phyloP scores from a whole-genome alignment of 73 alveolate species.

The Strombidium stylifer region DNA sequence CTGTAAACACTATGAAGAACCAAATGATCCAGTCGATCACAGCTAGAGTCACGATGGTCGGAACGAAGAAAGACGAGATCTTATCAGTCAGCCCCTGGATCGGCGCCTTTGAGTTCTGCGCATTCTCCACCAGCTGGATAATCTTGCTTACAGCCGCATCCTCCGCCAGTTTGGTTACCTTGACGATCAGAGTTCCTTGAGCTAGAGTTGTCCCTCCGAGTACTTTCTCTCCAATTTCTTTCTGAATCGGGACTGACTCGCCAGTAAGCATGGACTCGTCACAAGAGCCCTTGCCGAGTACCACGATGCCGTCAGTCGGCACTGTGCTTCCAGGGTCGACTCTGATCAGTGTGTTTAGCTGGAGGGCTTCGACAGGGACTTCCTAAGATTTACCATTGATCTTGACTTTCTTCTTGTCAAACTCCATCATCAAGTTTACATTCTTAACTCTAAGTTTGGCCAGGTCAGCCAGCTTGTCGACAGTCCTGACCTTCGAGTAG shows the following conservation, averaged over 20 bases:
- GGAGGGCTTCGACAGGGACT: slow-evolving; percentile 57
- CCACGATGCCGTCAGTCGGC: slow-evolving; percentile 86
- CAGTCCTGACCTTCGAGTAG: slow-evolving; percentile 65
- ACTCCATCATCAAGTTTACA: slow-evolving; percentile 46
- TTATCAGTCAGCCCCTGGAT: slow-evolving; percentile 71
- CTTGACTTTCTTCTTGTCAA: slow-evolving; percentile 25
- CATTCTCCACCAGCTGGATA: slow-evolving; percentile 74
- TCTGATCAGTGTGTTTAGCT: slow-evolving; percentile 69
- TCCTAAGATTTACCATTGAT: slow-evolving; percentile 1
- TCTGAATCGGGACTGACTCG: slow-evolving; percentile 66
- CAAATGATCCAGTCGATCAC: slow-evolving; percentile 75
- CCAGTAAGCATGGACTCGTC: slow-evolving; percentile 86
- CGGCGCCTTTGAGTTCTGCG: slow-evolving; percentile 74
- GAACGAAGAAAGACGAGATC: slow-evolving; percentile 69
- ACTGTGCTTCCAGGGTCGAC: slow-evolving; percentile 79
- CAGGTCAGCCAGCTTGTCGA: slow-evolving; percentile 62
- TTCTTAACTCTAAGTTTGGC: slow-evolving; percentile 49
- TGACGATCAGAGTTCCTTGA: slow-evolving; percentile 58
- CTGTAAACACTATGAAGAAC: slow-evolving; percentile 60
- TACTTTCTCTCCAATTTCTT: slow-evolving; percentile 53
- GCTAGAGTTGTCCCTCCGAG: slow-evolving; percentile 70
- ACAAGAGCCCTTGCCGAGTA: slow-evolving; percentile 67
- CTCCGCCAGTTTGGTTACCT: slow-evolving; percentile 64
- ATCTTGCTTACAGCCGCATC: slow-evolving; percentile 75
- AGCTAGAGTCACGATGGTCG: slow-evolving; percentile 66